phyloP scores from a whole-genome alignment of 768 basidiomycete species.

The Termitomyces titanicus region DNA sequence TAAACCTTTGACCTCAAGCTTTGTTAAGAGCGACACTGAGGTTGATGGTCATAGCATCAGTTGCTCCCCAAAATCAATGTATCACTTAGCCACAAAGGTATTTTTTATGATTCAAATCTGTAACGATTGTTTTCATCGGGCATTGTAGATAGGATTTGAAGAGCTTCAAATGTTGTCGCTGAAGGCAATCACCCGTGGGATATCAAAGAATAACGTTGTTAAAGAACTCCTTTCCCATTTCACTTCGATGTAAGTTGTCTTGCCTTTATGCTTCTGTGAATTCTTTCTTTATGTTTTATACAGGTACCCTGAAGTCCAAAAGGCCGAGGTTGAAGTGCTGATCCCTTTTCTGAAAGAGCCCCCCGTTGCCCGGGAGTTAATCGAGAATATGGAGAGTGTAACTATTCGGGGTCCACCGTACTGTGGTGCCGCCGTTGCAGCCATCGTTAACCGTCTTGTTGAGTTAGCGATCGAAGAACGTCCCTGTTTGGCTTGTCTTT shows the following conservation, averaged over 20 bases:
- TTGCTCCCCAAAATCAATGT: slow-evolving; percentile 43
- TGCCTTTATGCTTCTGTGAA: too few relatives aligned
- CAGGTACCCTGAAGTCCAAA: slow-evolving; percentile 12
- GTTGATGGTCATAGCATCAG: neutral
- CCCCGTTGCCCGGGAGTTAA: neutral
- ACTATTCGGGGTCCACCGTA: neutral
- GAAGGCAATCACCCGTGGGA: slow-evolving; percentile 8
- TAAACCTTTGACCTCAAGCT: slow-evolving; percentile 17
- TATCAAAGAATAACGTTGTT: slow-evolving; percentile 19
- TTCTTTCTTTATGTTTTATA: neutral
- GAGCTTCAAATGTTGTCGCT: slow-evolving; percentile 18
- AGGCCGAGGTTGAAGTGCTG: neutral
- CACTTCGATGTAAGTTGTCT: slow-evolving; percentile 16
- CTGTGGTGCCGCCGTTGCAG: neutral
- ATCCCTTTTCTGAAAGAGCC: slow-evolving; percentile 2
- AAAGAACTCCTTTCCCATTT: slow-evolving; percentile 20
- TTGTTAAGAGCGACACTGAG: slow-evolving; percentile 10
- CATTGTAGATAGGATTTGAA: slow-evolving; percentile 13
- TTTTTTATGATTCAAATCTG: neutral
- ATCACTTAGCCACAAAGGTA: slow-evolving; percentile 37
- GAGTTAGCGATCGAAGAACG: neutral
- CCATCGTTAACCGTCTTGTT: neutral
- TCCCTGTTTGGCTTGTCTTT: neutral
- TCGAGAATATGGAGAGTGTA: neutral
- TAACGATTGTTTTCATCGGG: neutral